Conservation (phyloP, 2,329 filamentous ascomycete genomes). For the Ceratocystis diversiconidia region DNA sequence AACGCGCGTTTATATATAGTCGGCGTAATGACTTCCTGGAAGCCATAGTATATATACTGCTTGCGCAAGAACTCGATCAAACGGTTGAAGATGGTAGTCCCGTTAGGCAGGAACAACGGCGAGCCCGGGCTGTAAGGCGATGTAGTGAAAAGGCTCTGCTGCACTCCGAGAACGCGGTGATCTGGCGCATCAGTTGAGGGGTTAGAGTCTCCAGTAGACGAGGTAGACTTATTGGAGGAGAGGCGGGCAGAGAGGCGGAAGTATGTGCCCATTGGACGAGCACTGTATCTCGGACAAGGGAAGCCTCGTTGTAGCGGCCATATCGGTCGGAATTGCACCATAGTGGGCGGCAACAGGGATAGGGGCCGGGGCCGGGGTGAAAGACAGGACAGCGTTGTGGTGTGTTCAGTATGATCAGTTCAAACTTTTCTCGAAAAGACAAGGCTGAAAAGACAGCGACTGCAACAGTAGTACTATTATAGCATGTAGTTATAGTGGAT, state of each 20-base stretch:
- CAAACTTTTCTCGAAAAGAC: background rate
- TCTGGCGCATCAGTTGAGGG: conserved; percentile 28
- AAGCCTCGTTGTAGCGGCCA: conserved; percentile 1
- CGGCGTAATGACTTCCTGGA: conserved; percentile 76
- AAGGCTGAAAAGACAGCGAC: background rate
- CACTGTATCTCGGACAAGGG: background rate
- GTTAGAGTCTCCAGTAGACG: background rate
- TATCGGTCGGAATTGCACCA: conserved; percentile 9
- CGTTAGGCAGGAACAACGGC: conserved; percentile 70
- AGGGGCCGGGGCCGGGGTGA: background rate
- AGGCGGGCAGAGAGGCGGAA: background rate
- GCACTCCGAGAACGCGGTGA: conserved; percentile 44
- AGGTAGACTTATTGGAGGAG: background rate
- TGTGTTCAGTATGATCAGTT: background rate
- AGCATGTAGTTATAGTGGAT: background rate
- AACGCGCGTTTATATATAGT: conserved; percentile 82
- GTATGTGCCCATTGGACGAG: background rate
- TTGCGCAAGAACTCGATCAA: conserved; percentile 67
- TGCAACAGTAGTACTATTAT: too few relatives aligned
- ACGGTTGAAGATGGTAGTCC: conserved; percentile 69
- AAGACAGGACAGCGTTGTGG: background rate
- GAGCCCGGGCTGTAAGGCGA: conserved; percentile 73
- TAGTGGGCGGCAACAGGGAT: conserved; percentile 3
- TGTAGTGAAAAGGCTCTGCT: conserved; percentile 66
- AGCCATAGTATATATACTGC: conserved; percentile 74